Base-by-base conservation (phyloP, 352 stramenopile genomes). In the Phytophthora pinifolia region DNA sequence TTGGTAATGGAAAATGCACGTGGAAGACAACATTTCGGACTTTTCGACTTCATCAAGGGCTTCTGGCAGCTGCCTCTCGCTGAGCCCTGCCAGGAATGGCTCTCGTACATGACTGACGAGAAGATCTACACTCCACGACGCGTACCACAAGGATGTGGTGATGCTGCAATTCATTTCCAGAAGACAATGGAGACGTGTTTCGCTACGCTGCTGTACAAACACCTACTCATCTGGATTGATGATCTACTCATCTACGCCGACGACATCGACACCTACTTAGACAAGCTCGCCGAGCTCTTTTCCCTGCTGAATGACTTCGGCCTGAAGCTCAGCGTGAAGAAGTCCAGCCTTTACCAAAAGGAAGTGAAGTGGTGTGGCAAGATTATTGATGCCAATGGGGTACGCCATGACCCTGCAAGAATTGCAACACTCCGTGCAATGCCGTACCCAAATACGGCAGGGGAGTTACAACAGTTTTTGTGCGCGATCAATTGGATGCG, bases 201-300 rank as follows among this genome's bases (percentile, higher is more conserved):
- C 10, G 15, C 25, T 31, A 14, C 25, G 17, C n/a, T 54, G 12
- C 33, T 50, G 8, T 59, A 36, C 9, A 17, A 62, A 14, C 13
- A 34, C 33, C 14, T 68, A 14, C n/a, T 73, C 14, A 46, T 65
- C 8, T 74, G 64, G 51, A 69, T 74, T 25, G 63, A 74, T 18
- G 55, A 73, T 36, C 13, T 76, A 5, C 48, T 71, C 2, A 13
- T 71, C 6, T 72, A 57, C 44, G 59, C 54, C 8, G 15, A 31
- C 6, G 37, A 61, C 30, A 56, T 65, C 10, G 53, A 59, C 17
- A 56, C 34, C 5, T 74, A 65, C 41, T 15, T 73, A 4, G 17
- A 18, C 1, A 65, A 63, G 34, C 27, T 68, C 3, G 59, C 59
- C 8, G 31, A 68, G 31, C 46, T 73, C 4, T 56, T 74, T n/a